Conservation (phyloP, 345 rosid genomes). For the Euphorbia tirucalli region DNA sequence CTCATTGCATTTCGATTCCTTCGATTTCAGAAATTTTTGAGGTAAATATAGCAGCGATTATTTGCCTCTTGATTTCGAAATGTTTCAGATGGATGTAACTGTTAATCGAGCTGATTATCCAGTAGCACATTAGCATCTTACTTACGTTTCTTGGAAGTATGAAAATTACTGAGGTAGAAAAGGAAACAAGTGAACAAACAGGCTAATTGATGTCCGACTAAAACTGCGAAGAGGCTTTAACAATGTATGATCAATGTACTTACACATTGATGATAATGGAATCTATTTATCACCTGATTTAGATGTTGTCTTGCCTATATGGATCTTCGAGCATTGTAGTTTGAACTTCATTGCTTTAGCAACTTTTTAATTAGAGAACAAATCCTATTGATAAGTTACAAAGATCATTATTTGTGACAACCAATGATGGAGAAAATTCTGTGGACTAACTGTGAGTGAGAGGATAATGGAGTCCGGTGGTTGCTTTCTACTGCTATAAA, state of each 20-base stretch:
- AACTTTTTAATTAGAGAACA: too few species aligned
- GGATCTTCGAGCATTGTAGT: background rate
- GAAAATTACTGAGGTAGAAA: background rate
- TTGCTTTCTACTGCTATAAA: background rate
- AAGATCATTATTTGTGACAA: background rate
- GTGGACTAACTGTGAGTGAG: background rate
- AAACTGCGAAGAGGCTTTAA: background rate
- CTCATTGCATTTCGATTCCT: slow-evolving; percentile 32
- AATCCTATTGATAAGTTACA: background rate
- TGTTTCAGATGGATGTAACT: background rate
- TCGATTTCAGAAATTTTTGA: slow-evolving; percentile 20
- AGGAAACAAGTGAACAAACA: background rate
- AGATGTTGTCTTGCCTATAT: background rate
- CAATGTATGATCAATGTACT: background rate
- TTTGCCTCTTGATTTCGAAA: background rate
- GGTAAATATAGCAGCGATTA: slow-evolving; percentile 11
- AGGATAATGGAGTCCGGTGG: background rate
- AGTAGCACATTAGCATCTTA: background rate
- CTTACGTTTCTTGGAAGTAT: background rate
- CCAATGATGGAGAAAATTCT: background rate
- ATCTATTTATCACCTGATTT: background rate
- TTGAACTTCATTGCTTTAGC: background rate
- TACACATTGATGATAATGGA: too few species aligned
- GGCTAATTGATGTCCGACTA: background rate
- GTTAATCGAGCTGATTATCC: background rate